These are phyloP conservation scores for Melocanna baccifera DNA, from an alignment of 176 grass and related monocot species.

Conservation along the genomic window DNA sequence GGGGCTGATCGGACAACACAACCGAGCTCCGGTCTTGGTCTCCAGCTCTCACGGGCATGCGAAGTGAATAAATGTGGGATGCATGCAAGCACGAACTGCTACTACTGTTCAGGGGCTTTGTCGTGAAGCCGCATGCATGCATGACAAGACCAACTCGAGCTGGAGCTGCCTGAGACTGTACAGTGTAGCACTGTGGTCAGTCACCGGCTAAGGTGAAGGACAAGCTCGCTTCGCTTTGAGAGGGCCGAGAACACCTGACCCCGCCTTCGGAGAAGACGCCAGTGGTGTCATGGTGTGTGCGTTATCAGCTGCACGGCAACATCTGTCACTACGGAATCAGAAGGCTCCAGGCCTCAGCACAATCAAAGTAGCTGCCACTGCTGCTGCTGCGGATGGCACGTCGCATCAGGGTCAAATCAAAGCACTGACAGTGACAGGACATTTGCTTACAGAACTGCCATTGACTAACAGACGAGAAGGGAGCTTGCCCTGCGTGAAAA, in stretches of 20 bases:
- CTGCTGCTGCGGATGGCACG: not conserved
- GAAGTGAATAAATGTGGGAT: not conserved
- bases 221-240: not conserved
- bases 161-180: not conserved
- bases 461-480: conserved; percentile 21
- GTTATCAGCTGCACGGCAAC: not conserved
- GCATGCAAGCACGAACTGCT: not conserved
- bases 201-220: not conserved
- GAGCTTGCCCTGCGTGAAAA: not conserved
- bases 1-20: not conserved
- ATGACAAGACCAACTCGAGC: not conserved
- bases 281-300: not conserved
- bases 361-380: not conserved
- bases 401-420: conserved; percentile 8
- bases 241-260: not conserved
- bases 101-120: not conserved
- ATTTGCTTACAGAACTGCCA: conserved; percentile 31
- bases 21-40: not conserved
- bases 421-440: conserved; percentile 15
- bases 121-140: not conserved
- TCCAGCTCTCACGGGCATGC: not conserved
- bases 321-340: not conserved
- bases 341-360: not conserved
- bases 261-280: not conserved
- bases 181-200: not conserved